Evolutionary conservation across 2,329 filamentous ascomycete genomes (phyloP).

Genomic region (Aspergillus clavatus): DNA sequence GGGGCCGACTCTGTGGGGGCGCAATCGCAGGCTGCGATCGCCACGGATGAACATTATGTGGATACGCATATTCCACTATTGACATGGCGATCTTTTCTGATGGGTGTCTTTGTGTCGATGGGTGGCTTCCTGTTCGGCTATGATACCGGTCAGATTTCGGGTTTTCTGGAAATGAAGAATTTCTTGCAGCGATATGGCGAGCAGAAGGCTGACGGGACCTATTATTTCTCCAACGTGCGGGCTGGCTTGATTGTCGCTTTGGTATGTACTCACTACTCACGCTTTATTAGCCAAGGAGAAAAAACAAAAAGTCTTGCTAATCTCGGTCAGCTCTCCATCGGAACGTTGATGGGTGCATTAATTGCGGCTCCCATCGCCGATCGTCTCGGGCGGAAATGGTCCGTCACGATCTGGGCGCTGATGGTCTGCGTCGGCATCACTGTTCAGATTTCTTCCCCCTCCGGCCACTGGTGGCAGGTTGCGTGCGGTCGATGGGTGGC

Average conservation of each 20-base stretch:
- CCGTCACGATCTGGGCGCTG: conserved; percentile 37
- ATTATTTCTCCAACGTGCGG: conserved; percentile 38
- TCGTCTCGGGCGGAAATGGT: conserved; percentile 40
- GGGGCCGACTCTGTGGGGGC: too few relatives aligned
- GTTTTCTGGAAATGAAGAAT: conserved; percentile 40
- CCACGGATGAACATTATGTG: conserved; percentile 1
- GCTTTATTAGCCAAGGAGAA: too few relatives aligned
- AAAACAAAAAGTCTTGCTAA: too few relatives aligned
- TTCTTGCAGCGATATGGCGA: conserved; percentile 39
- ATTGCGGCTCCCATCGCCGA: conserved; percentile 40
- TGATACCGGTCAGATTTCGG: conserved; percentile 43
- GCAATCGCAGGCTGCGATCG: not conserved
- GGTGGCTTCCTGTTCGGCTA: conserved; percentile 43
- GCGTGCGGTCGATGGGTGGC: conserved; percentile 41
- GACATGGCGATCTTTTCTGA: conserved; percentile 30
- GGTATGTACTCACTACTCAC: conserved; percentile 20
- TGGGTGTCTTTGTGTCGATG: conserved; percentile 43
- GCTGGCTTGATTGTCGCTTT: conserved; percentile 41
- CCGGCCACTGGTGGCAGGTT: conserved; percentile 38
- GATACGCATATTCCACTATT: conserved; percentile 19
- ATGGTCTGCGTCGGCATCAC: conserved; percentile 39
- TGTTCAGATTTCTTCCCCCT: conserved; percentile 39
- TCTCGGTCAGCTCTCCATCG: conserved; percentile 41
- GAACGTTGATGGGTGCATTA: conserved; percentile 41
- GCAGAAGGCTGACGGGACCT: conserved; percentile 23